Base-by-base conservation (phyloP, 192 early-diverging fungal species). In the Coemansia sp. region DNA sequence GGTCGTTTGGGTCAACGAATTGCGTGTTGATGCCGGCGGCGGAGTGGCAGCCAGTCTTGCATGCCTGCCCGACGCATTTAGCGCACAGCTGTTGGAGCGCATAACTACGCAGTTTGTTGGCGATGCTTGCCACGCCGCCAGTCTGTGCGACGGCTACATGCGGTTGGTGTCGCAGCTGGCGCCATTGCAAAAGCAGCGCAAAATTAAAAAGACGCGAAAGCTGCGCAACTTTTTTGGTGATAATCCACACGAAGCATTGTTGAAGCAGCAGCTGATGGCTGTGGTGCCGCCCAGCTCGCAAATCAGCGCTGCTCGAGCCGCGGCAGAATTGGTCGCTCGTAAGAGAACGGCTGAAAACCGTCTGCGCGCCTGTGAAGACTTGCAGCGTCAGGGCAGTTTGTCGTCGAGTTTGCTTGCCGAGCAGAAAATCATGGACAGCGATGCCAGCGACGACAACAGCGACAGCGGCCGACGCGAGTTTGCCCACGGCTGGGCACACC, bases 141-240 rank as follows among this genome's bases (percentile, higher is more conserved):
- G 46, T 0, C 23, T 71, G 44, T 68, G 69, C 49, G 54, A 64
- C 36, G 83, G 83, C 0, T 90, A 90, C 72, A 88, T 90, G 60
- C 74, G 71, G 64, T 72, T 80, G 57, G 77, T 56, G 20, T 65
- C 68, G 38, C 80, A 83, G 5, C 65, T 77, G 40, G 64, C 57
- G 21, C 86, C 83, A 57, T 57, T 81, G 25, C 68, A 83, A 25
- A 87, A 87, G 72, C 86, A 88, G 72, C 62, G 74, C 31, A 71
- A 75, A 34, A 84, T 88, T 22, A 71, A 75, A 40, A 87, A 87
- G 75, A 84, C 86, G 21, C 86, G 85, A 57, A 87, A 87, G 63
- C 74, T 90, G 37, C 72, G 78, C 64, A 87, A 84, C 50, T 90
- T 90, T 74, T 90, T 90, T 81, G 88, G 88, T 25, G 73, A 84